Conservation (phyloP, 2,329 filamentous ascomycete genomes). For the Metarhizium album region DNA sequence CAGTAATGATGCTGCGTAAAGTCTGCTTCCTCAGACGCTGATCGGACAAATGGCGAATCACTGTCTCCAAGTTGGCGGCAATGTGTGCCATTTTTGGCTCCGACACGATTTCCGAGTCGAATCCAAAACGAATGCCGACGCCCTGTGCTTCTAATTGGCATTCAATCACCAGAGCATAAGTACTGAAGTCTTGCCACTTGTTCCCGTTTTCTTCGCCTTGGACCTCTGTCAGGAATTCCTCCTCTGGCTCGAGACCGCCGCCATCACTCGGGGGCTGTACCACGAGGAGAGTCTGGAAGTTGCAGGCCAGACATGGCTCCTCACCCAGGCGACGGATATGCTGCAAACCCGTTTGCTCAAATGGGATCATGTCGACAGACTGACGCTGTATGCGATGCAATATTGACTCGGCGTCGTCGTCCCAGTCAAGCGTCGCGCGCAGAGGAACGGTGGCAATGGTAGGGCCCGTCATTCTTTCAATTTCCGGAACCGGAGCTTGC, state of each 20-base stretch:
- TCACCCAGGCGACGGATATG: slow-evolving; percentile 14
- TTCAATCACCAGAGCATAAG: slow-evolving; percentile 9
- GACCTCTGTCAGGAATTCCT: slow-evolving; percentile 3
- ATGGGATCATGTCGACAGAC: slow-evolving; percentile 15
- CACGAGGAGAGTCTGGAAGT: slow-evolving; percentile 11
- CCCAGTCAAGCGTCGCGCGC: slow-evolving; percentile 5
- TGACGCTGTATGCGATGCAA: slow-evolving; percentile 12
- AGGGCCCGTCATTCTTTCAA: slow-evolving; percentile 16
- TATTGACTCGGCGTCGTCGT: slow-evolving; percentile 4
- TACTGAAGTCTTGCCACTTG: slow-evolving; percentile 9
- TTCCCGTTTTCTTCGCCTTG: not conserved
- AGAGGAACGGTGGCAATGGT: slow-evolving; percentile 17
- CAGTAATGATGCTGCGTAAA: not conserved
- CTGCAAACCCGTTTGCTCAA: slow-evolving; percentile 19
- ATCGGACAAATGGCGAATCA: not conserved
- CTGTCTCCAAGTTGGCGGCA: not conserved
- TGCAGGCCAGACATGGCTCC: slow-evolving; percentile 3
- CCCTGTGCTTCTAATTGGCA: slow-evolving; percentile 5
- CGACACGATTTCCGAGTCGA: not conserved
- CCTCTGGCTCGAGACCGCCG: not conserved
- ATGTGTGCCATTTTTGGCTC: not conserved
- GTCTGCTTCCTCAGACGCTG: not conserved
- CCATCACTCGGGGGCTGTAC: slow-evolving; percentile 8
- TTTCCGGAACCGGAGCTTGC: slow-evolving; percentile 13
- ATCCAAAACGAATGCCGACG: not conserved